Conservation (phyloP, 441 rosid species). For the Daphne laureola region DNA sequence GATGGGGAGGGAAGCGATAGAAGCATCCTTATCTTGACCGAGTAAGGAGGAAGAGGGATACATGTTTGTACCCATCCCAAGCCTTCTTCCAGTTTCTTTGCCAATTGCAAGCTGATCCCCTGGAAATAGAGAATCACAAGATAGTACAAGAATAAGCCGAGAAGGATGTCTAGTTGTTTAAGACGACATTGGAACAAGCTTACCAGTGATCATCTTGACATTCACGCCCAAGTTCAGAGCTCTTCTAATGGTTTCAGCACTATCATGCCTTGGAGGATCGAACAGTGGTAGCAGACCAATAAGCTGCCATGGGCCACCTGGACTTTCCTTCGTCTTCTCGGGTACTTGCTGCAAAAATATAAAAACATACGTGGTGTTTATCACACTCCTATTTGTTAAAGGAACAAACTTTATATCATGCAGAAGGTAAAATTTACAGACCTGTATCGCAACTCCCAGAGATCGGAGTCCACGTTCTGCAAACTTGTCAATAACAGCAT, state of each 20-base stretch:
- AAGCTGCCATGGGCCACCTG: slow-evolving; percentile 76
- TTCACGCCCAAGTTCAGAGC: slow-evolving; percentile 85
- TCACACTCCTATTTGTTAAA: not conserved
- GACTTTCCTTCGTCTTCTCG: slow-evolving; percentile 57
- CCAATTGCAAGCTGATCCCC: slow-evolving; percentile 92
- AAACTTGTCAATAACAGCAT: slow-evolving; percentile 66
- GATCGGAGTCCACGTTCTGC: slow-evolving; percentile 92
- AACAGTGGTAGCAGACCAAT: slow-evolving; percentile 74
- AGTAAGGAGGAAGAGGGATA: slow-evolving; percentile 82
- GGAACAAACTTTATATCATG: slow-evolving; percentile 4
- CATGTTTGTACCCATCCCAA: slow-evolving; percentile 95
- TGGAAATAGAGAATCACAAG: slow-evolving; percentile 16
- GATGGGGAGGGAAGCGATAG: slow-evolving; percentile 60
- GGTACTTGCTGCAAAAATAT: slow-evolving; percentile 56
- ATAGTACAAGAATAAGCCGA: slow-evolving; percentile 4
- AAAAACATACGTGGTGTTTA: not conserved
- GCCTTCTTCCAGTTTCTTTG: slow-evolving; percentile 88
- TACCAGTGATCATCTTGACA: slow-evolving; percentile 93
- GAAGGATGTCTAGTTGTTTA: not conserved
- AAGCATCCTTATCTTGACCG: slow-evolving; percentile 72
- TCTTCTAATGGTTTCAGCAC: slow-evolving; percentile 86
- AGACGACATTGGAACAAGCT: slow-evolving; percentile 2
- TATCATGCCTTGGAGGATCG: slow-evolving; percentile 94
- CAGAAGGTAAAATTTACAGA: slow-evolving; percentile 13
- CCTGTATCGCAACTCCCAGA: slow-evolving; percentile 87